Percentiles rank a stretch among this genome's conserved stretches.
Conservation (phyloP, 2,329 filamentous ascomycete genomes). For the Diaporthe humulicola region DNA sequence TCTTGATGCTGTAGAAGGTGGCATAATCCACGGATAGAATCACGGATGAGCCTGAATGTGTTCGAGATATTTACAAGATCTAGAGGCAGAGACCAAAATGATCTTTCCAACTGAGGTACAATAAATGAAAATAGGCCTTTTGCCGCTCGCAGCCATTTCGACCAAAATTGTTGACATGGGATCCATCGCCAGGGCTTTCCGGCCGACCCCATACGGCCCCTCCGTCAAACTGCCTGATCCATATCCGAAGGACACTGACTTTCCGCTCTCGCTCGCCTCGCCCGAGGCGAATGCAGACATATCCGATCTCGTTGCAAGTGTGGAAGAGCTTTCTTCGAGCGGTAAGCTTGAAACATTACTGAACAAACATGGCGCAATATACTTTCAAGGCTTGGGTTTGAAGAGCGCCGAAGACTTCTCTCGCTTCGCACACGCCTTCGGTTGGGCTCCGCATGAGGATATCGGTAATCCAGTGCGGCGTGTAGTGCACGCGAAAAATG, state of each 20-base stretch:
- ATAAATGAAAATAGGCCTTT: no score
- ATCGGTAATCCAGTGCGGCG: conserved; percentile 46
- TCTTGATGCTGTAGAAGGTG: neutral
- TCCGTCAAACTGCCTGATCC: conserved; percentile 4
- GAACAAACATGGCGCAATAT: neutral
- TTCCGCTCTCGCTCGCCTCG: neutral
- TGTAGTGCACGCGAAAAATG: conserved; percentile 45
- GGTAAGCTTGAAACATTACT: neutral
- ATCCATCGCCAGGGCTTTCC: neutral
- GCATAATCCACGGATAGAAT: neutral
- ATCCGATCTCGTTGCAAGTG: neutral
- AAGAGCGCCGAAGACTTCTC: conserved; percentile 43
- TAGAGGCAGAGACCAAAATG: neutral
- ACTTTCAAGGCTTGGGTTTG: neutral
- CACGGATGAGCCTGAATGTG: neutral
- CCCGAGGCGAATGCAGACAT: neutral
- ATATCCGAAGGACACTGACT: neutral
- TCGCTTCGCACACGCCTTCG: conserved; percentile 46
- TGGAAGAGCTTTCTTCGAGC: neutral
- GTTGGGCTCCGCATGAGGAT: conserved; percentile 44
- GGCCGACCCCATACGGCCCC: neutral
- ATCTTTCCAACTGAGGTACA: neutral
- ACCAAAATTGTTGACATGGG: neutral
- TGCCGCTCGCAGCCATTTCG: neutral
- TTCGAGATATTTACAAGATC: neutral